Base-by-base conservation (phyloP, 2,329 filamentous ascomycete species). In the Colletotrichum lindemuthianum region DNA sequence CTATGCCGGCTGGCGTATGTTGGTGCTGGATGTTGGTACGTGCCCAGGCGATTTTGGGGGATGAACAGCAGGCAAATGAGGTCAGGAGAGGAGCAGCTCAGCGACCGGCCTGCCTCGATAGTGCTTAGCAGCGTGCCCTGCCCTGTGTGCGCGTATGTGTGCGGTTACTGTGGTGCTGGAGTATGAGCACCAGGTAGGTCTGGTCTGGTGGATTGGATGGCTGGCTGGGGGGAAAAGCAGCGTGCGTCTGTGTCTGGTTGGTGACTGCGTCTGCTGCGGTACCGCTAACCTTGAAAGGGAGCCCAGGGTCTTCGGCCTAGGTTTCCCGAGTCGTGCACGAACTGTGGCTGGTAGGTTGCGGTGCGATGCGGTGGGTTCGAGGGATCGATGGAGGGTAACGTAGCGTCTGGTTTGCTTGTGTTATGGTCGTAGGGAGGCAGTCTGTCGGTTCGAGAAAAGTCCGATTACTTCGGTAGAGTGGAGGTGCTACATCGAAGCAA, bases 21-120 rank as follows among this genome's bases (percentile, higher is more conserved):
- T 55, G 65, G 52, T 47, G 63, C 58, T 65, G 59, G 40, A 45
- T 40, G 63, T 50, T 48, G 61, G 58, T 61, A 61, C 58, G 61
- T 65, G 61, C 61, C 61, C 58, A 16, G 24, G 33, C 16, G n/a
- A 39, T 59, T 49, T 56, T 59, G 59, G 49, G 54, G 33, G 54
- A 53, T 36, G 45, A 49, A 37, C 45, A 44, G 48, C 37, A 43
- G 54, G 45, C 15, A 60, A 58, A 34, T 39, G 9, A 15, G 49
- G 41, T 13, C 13, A 15, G 15, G 41, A 4, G 6, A 43, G 41
- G 8, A 43, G 10, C 41, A 43, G 15, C 13, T 43, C 41, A 15
- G 13, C 41, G 15, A 43, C 13, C 41, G 41, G 11, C 40, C 24
- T 4, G 24, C 24, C 24, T 24, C 24, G 37, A 6, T 49, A 54